These are phyloP conservation scores for Papiliotrema terrestris DNA, from an alignment of 1,284 basidiomycete genomes.

Conservation along the genomic window DNA sequence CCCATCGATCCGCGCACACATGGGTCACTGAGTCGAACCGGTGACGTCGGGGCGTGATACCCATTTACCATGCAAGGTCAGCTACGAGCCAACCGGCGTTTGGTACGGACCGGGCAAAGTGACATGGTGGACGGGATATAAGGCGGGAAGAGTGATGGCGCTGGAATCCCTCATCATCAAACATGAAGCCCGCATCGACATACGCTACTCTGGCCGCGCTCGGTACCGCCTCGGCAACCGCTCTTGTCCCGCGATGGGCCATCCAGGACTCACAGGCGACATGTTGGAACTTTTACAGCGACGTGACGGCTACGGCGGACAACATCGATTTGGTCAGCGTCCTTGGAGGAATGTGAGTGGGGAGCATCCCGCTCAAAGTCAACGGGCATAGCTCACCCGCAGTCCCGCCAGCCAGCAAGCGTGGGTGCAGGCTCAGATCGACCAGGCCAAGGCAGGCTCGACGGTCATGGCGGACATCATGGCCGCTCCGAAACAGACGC, in stretches of 20 bases:
- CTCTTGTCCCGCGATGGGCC: neutral
- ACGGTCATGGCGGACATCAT: constrained; percentile 7
- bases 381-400: neutral
- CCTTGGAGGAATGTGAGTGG: constrained; percentile 15
- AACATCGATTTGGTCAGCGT: constrained; percentile 19
- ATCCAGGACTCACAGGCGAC: constrained; percentile 4
- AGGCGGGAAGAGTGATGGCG: too few relatives aligned
- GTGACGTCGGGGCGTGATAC: too few relatives aligned
- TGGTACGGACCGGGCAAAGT: too few relatives aligned
- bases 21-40: too few relatives aligned
- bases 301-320: constrained; percentile 9
- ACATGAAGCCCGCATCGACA: neutral
- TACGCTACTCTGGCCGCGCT: neutral
- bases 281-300: constrained; percentile 11
- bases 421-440: constrained; percentile 8
- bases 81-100: too few relatives aligned
- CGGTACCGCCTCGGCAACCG: neutral
- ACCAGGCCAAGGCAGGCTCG: constrained; percentile 11
- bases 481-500: constrained; percentile 10
- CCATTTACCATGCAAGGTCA: too few relatives aligned
- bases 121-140: too few relatives aligned
- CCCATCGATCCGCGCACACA: too few relatives aligned
- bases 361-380: too few relatives aligned
- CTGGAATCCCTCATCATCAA: too few relatives aligned
- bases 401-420: constrained; percentile 14